A percentile compares a stretch with the other conserved stretches of the same genome.
These are phyloP conservation scores for Dactylellina cionopaga DNA, from an alignment of 2,329 filamentous ascomycete genomes.

Conservation along the genomic window DNA sequence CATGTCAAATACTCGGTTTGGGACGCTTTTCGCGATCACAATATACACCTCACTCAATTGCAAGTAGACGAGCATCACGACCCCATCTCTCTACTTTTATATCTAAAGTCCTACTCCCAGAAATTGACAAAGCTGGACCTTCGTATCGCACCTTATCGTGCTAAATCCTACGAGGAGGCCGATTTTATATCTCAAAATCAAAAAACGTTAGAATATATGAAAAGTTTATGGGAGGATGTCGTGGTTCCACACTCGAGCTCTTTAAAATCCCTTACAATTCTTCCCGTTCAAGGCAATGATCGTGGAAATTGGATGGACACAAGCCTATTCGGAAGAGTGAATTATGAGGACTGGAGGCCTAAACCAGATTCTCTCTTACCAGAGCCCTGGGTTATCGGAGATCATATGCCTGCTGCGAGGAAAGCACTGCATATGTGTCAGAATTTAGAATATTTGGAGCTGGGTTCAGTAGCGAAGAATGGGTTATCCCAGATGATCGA, in stretches of 20 bases:
- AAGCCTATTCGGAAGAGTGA: neutral
- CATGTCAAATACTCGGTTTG: neutral
- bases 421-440: conserved; percentile 19
- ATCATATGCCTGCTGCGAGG: conserved; percentile 6
- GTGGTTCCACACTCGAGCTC: conserved; percentile 6
- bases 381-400: conserved; percentile 21
- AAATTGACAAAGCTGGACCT: conserved; percentile 3
- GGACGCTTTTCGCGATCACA: neutral
- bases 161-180: neutral
- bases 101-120: conserved; percentile 12
- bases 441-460: conserved; percentile 8
- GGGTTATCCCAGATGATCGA: conserved; percentile 11
- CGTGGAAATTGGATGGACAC: conserved; percentile 1
- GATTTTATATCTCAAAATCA: no score
- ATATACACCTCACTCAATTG: neutral
- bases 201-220: conserved; percentile 3
- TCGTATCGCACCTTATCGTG: neutral
- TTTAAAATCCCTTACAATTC: conserved; percentile 3
- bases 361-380: no score
- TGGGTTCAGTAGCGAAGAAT: conserved; percentile 1
- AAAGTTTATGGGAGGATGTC: conserved; percentile 16
- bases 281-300: no score
- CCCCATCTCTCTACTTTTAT: neutral
- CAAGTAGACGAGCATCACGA: neutral
- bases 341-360: no score